phyloP scores from a whole-genome alignment of 1,284 basidiomycete species.

The Xanthoconium separans region DNA sequence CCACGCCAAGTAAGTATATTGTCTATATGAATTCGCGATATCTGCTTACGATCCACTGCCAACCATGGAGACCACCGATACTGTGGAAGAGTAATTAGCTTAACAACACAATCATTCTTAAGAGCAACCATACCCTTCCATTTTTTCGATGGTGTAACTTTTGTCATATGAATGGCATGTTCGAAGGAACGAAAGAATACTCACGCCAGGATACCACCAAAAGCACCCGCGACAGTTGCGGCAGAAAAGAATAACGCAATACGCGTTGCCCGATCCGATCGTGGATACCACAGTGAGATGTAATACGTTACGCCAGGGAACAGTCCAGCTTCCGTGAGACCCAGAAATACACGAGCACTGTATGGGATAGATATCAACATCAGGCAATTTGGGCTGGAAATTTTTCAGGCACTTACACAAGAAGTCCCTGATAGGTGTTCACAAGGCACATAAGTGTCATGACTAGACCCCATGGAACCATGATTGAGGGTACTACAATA shows the following conservation, averaged over 20 bases:
- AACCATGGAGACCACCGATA: constrained; percentile 40
- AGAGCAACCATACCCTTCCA: constrained; percentile 35
- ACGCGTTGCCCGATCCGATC: constrained; percentile 46
- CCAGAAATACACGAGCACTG: constrained; percentile 51
- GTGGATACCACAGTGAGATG: constrained; percentile 54
- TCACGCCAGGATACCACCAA: constrained; percentile 39
- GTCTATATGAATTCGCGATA: neutral
- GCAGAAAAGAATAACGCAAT: constrained; percentile 62
- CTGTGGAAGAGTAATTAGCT: constrained; percentile 15
- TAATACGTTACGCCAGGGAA: constrained; percentile 57
- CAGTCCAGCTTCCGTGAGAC: constrained; percentile 53
- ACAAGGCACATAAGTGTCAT: constrained; percentile 42
- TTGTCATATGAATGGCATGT: neutral
- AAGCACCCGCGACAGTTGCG: constrained; percentile 52
- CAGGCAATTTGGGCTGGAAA: neutral
- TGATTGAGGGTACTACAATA: constrained; percentile 37
- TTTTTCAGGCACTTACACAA: constrained; percentile 19
- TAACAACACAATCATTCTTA: neutral
- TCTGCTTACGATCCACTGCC: constrained; percentile 50
- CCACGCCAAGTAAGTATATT: constrained; percentile 3
- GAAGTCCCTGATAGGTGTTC: constrained; percentile 32
- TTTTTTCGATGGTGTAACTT: constrained; percentile 34
- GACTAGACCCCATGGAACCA: constrained; percentile 50
- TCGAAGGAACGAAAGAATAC: neutral
- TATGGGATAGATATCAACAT: constrained; percentile 2